phyloP scores from a whole-genome alignment of 352 stramenopile genomes.

The Phytophthora pluvialis region DNA sequence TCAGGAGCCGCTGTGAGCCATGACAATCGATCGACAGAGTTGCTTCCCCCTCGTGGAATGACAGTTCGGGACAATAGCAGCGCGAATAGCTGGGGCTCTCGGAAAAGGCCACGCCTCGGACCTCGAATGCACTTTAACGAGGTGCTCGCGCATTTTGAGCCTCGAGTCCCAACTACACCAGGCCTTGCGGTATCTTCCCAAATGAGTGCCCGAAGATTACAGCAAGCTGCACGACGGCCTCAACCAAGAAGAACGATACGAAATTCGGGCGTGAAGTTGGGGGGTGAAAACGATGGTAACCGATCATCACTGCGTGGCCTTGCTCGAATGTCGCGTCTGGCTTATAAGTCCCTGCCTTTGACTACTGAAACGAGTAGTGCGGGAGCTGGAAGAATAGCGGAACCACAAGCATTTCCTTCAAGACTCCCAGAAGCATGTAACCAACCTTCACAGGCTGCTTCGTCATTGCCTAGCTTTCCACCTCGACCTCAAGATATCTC shows the following conservation, averaged over 20 bases:
- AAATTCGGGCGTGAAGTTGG: constrained; percentile 37
- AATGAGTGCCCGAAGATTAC: constrained; percentile 1
- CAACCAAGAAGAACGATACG: constrained; percentile 5
- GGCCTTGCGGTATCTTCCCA: not conserved
- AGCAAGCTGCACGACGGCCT: constrained; percentile 4
- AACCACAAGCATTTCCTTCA: not conserved
- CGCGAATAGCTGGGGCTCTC: not conserved
- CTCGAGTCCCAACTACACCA: not conserved
- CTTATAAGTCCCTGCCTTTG: constrained; percentile 8
- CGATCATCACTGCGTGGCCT: constrained; percentile 2
- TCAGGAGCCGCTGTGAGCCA: not conserved
- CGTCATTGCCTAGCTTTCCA: not conserved
- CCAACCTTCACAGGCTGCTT: not conserved
- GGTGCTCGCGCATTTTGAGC: constrained; percentile 17
- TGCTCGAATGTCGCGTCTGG: constrained; percentile 7
- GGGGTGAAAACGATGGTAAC: constrained; percentile 25
- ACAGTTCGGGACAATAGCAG: not conserved
- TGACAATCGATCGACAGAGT: not conserved
- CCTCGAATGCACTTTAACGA: constrained; percentile 21
- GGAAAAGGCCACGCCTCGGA: constrained; percentile 11
- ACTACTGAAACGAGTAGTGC: not conserved
- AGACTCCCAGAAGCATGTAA: not conserved
- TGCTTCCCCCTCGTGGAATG: not conserved
- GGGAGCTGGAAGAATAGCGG: not conserved
- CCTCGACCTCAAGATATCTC: not conserved